Percentiles rank a stretch among this genome's conserved stretches.
These are phyloP conservation scores for Carex arenaria DNA, from an alignment of 202 grass and related monocot species.

Conservation along the genomic window DNA sequence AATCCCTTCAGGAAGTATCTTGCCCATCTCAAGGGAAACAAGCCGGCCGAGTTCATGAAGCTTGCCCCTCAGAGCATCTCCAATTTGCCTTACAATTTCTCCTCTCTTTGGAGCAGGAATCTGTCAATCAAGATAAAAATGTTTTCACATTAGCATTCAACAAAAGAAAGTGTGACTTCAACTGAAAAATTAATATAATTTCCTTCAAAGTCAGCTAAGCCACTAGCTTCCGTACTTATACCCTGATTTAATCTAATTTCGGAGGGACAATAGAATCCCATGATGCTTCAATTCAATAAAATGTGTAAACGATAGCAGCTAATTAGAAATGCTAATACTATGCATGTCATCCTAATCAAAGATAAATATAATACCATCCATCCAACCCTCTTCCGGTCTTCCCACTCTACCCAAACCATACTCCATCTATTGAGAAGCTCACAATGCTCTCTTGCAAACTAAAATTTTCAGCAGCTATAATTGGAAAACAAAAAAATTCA, in stretches of 20 bases:
- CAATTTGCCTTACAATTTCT: constrained; percentile 96
- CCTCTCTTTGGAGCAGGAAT: constrained; percentile 85
- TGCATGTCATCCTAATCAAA: neutral
- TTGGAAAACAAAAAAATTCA: neutral
- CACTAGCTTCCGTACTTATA: neutral
- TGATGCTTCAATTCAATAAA: neutral
- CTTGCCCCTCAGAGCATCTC: constrained; percentile 82
- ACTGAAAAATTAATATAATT: neutral
- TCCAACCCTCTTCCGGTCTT: neutral
- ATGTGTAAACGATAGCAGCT: neutral
- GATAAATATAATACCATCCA: neutral
- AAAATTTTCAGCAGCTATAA: neutral
- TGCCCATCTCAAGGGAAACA: constrained; percentile 97
- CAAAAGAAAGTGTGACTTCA: neutral
- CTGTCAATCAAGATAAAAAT: constrained; percentile 30
- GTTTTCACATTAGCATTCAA: neutral
- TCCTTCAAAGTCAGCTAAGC: neutral
- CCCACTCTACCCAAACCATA: neutral
- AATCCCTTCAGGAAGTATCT: constrained; percentile 98
- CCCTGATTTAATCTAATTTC: neutral
- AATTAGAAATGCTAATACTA: neutral
- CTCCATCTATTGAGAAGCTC: neutral
- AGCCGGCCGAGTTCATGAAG: constrained; percentile 84
- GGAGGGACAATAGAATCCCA: neutral
- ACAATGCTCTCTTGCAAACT: neutral